Evolutionary conservation across 768 basidiomycete species (phyloP), one percentile per base, ranked within the genome.

Genomic region (Pseudohyphozyma bogoriensis): DNA sequence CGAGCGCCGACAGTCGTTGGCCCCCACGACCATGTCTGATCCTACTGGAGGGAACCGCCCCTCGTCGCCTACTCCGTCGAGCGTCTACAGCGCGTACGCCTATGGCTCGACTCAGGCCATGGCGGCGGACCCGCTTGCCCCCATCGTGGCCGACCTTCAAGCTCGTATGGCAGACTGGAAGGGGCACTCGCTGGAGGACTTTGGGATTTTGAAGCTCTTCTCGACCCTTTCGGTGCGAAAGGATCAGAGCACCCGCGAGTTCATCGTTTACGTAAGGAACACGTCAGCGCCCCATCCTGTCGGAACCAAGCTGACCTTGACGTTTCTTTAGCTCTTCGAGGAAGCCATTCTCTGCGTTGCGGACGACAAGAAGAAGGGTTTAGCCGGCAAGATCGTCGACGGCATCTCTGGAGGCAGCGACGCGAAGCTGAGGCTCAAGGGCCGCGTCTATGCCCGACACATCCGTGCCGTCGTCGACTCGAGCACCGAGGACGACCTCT

Each of bases 261-360:
- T 96, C 74, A 87, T 85, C 71, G 89, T 95, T 62, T 96, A 60
- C 31, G 58, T 59, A 11, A 33, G 55, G 29, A n/a, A 16, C 32
- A 33, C 11, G 22, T 24, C n/a, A n/a, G n/a, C n/a, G n/a, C n/a
- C 42, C 31, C 31, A 11, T 2, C 53, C 12, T 22, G n/a, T 16
- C 2, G 11, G 16, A 36, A 31, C 20, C 13, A 35, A 12, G 26
- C 56, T 39, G 50, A 62, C 26, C 9, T 18, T 32, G n/a, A 29
- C n/a, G 20, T 28, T 28, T 26, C 42, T 62, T 15, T 62, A 97
- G 76, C 81, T 99, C 31, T 99, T 96, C 82, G 86, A 85, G 70
- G 90, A 96, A 73, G 95, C 95, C 13, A 87, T 99, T 66, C 90
- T 99, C 61, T 99, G 95, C 73, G 90, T 97, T n/a, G 81, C 87